These are phyloP conservation scores for Saccharomycodes ludwigii DNA, from an alignment of 805 yeast genomes.

Conservation along the genomic window DNA sequence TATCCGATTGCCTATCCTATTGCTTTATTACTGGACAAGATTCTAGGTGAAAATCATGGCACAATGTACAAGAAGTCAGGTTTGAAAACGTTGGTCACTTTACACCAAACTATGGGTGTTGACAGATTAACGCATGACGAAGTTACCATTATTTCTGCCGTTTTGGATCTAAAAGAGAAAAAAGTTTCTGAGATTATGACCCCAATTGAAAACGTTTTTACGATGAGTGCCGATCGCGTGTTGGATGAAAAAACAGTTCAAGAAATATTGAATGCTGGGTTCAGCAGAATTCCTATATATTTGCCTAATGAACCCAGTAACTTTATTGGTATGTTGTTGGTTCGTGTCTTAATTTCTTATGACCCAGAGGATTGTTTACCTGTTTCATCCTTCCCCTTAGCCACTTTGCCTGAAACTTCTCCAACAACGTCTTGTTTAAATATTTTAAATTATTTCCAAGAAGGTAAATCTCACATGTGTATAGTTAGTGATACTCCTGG, in stretches of 20 bases:
- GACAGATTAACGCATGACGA: conserved; percentile 90
- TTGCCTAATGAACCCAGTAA: conserved; percentile 80
- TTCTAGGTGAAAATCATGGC: conserved; percentile 93
- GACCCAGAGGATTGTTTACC: conserved; percentile 95
- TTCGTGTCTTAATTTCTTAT: conserved; percentile 82
- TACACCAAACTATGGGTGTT: conserved; percentile 90
- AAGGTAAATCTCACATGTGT: conserved; percentile 96
- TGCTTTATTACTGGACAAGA: conserved; percentile 65
- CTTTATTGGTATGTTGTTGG: conserved; percentile 90
- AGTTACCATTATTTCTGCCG: conserved; percentile 91
- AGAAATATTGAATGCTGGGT: conserved; percentile 86
- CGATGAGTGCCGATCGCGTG: conserved; percentile 72
- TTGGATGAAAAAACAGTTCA: conserved; percentile 78
- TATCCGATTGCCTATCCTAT: conserved; percentile 90
- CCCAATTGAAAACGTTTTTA: conserved; percentile 80
- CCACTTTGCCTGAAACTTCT: conserved; percentile 90
- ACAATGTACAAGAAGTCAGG: conserved; percentile 89
- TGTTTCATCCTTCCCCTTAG: conserved; percentile 85
- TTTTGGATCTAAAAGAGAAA: conserved; percentile 85
- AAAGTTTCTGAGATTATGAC: conserved; percentile 84
- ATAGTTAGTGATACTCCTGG: conserved; percentile 84
- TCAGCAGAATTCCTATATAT: conserved; percentile 89
- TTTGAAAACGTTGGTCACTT: conserved; percentile 80
- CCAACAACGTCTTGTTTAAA: conserved; percentile 88
- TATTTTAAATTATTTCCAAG: conserved; percentile 91